These are phyloP conservation scores for Rhizopogon vulgaris DNA, from an alignment of 768 basidiomycete species.

Conservation along the genomic window DNA sequence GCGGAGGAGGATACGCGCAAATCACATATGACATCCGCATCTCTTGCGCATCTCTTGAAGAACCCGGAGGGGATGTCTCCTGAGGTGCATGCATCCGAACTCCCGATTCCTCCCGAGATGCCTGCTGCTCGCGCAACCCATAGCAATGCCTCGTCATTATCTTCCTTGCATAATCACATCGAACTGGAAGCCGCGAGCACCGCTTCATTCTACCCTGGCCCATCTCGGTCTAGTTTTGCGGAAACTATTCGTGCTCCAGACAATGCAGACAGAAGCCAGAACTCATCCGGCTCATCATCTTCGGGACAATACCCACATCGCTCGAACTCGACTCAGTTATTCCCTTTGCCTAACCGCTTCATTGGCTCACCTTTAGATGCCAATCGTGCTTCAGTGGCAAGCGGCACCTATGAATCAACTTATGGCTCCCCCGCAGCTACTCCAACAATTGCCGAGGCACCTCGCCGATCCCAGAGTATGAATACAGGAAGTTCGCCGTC, in stretches of 20 bases:
- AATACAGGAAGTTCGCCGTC: constrained; percentile 2
- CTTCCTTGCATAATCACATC: not conserved
- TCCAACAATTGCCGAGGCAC: not conserved
- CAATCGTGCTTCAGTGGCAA: constrained; percentile 4
- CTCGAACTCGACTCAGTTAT: not conserved
- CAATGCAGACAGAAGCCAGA: not conserved
- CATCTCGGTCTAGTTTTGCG: not conserved
- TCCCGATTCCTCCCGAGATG: not conserved
- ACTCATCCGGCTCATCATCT: not conserved
- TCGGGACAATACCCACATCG: not conserved
- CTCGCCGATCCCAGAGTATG: not conserved
- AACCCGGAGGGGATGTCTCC: constrained; percentile 7
- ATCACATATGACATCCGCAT: constrained; percentile 1
- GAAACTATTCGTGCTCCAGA: not conserved
- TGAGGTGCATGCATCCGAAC: not conserved
- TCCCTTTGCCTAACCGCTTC: constrained; percentile 2
- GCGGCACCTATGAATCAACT: not conserved
- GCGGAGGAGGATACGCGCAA: constrained; percentile 2
- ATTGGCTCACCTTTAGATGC: not conserved
- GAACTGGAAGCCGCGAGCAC: not conserved
- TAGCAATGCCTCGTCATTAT: not conserved
- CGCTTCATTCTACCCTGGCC: not conserved
- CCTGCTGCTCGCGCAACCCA: not conserved
- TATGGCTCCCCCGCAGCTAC: not conserved
- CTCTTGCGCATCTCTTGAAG: constrained; percentile 6